Evolutionary conservation across 768 basidiomycete genomes (phyloP), one percentile per base, ranked within the genome.

Genomic region (Hypholoma sublateritium): DNA sequence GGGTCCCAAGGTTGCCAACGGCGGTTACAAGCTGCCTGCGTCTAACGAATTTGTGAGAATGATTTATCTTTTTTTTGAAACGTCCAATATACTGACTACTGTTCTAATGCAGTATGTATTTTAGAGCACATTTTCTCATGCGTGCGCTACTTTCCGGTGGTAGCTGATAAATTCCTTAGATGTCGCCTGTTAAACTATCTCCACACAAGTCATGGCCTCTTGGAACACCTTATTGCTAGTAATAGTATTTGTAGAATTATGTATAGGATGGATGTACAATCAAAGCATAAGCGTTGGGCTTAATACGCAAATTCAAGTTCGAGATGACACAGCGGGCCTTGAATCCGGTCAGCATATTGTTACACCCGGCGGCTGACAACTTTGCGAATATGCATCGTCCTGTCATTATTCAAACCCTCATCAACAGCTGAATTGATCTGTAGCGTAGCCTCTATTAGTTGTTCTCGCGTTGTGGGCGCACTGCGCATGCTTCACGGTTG

Each of bases 11-110:
- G 61, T 56, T 22, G 55, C 66, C 28, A 67, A 65, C 56, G 65
- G 66, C 35, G 62, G 64, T 17, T 72, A 72, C 57, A 75, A 74
- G 59, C 49, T 70, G 28, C 64, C 68, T n/a, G 53, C 67, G 25
- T 44, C 62, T n/a, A 65, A 59, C 66, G 66, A 70, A 59, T 71
- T 65, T 56, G 69, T 71, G 63, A 65, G 72, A 63, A 53, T 25
- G 8, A 56, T 50, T 57, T 49, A 22, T 28, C 39, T 39, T 32
- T 42, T 11, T 14, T 45, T 46, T 28, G n/a, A 34, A 42, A 49
- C 5, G 50, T 41, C 22, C 61, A 42, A 39, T 50, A 58, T 36
- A 53, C 37, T 51, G 45, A 37, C 35, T 48, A 35, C 41, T 41
- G 37, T n/a, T 53, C 39, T 34, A 45, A 48, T 53, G 35, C 43